Base-by-base conservation (phyloP, 202 grass and related monocot species). In the Dendrocalamus latiflorus region DNA sequence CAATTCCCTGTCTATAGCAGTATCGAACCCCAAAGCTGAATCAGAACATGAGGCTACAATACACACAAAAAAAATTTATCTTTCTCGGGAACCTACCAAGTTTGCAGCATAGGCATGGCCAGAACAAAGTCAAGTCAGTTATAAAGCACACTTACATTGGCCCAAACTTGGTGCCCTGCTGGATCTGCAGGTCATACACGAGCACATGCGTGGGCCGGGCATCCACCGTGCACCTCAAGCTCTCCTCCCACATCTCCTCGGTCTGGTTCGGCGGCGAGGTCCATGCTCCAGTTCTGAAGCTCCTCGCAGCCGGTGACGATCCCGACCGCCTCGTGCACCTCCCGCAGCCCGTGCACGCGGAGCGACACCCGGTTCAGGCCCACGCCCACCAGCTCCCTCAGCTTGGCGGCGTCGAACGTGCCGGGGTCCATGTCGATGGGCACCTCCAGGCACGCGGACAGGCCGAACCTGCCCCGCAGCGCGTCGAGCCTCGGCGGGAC, bases 351-450 rank as follows among this genome's bases (percentile, higher is more conserved):
- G 33, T 98, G 95, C 22, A 88, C 88, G 72, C 90, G 89, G 20
- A 98, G 93, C 28, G 95, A 98, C 47, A 98, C 92, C 76, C 92
- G 83, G 76, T 98, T 98, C 50, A 98, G 82, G 25, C 95, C 95
- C 18, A 87, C 78, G 18, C 86, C 88, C 1, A 98, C 61, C 60
- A 94, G 76, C 50, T 84, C 88, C 75, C 68, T 75, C 43, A 94
- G 68, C 80, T 43, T 85, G 25, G 45, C 72, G 66, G 61, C 68
- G 68, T 98, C 95, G 54, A 98, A 98, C 16, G 92, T 95, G n/a
- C 92, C 90, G 5, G 95, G 95, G 66, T 98, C 95, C 95, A 98
- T 98, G 75, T 98, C 95, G 24, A 98, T 94, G 50, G 95, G 93
- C 61, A 98, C 84, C 76, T 98, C 92, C 1, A 85, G 88, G 83